Evolutionary conservation across 2,329 filamentous ascomycete species (phyloP), one percentile per base, ranked within the genome.

Genomic region (Cladosporium sp.): DNA sequence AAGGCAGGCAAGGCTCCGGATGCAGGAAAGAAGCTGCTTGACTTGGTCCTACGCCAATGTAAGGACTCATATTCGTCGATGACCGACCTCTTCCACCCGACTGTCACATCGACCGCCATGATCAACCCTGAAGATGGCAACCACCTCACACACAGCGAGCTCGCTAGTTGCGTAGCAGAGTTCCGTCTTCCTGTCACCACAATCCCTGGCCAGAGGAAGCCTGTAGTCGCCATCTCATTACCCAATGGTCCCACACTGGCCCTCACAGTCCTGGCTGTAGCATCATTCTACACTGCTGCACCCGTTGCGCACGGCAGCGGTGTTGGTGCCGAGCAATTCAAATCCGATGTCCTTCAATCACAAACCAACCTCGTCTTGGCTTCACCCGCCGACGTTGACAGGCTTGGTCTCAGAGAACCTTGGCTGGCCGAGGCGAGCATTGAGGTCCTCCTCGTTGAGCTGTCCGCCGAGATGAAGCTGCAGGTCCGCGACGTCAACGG

Each of bases 191-290:
- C 69, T 1, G 34, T 68, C 45, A 55, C 47, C n/a, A 39, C 56
- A 12, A 34, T 7, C 12, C 38, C 59, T 0, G 59, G 51, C 20
- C 56, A 60, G 19, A 55, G 38, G 20, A 79, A 79, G 61, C 77
- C 78, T 2, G 71, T 79, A 12, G 74, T 82, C 9, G 80, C 78
- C 28, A 76, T 84, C 47, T 77, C 80, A 2, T 66, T 84, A 5
- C 80, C 80, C 1, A 84, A 84, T 63, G 81, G 82, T 3, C 79
- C 79, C 11, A 68, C 82, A 1, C 71, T 83, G n/a, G 82, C 80
- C 9, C 72, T 81, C 12, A 75, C 78, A 2, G 76, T 77, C 25
- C 65, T 84, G 15, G 78, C 81, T 0, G 76, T 80, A 4, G 72
- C 78, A 3, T 79, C 76, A 17, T 78, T 77, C 60, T 83, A 81